A percentile compares a stretch with the other conserved stretches of the same genome.
These are phyloP conservation scores for Microdochium paspali DNA, from an alignment of 2,329 filamentous ascomycete species.

Conservation along the genomic window DNA sequence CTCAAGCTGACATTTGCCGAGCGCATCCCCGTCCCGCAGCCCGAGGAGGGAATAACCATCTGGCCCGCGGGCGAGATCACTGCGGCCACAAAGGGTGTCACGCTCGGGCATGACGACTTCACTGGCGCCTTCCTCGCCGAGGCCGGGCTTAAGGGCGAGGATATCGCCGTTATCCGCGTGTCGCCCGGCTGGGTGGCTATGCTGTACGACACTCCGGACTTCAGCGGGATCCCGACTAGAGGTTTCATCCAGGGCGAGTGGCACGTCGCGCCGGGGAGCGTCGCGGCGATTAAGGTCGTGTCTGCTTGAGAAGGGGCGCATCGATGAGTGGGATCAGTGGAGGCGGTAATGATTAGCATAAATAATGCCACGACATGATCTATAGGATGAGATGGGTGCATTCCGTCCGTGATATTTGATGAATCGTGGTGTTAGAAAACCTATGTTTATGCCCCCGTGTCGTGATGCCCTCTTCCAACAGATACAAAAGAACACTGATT, in stretches of 20 bases:
- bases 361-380: too few relatives aligned
- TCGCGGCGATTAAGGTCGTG: background rate
- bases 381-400: too few relatives aligned
- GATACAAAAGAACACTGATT: too few relatives aligned
- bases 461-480: too few relatives aligned
- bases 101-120: background rate
- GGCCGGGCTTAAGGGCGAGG: background rate
- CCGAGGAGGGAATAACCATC: background rate
- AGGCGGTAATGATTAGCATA: too few relatives aligned
- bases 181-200: background rate
- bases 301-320: background rate
- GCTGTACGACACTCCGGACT: background rate
- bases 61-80: background rate
- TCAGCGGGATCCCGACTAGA: background rate
- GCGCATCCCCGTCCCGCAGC: constrained; percentile 6
- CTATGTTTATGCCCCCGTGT: too few relatives aligned
- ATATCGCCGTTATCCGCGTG: background rate
- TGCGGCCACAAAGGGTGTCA: background rate
- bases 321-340: too few relatives aligned
- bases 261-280: background rate
- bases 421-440: too few relatives aligned
- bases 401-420: too few relatives aligned
- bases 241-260: background rate
- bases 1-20: constrained; percentile 6
- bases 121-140: background rate